Evolutionary conservation across 2,329 filamentous ascomycete genomes (phyloP).

Genomic region (Amylocarpus encephaloides): DNA sequence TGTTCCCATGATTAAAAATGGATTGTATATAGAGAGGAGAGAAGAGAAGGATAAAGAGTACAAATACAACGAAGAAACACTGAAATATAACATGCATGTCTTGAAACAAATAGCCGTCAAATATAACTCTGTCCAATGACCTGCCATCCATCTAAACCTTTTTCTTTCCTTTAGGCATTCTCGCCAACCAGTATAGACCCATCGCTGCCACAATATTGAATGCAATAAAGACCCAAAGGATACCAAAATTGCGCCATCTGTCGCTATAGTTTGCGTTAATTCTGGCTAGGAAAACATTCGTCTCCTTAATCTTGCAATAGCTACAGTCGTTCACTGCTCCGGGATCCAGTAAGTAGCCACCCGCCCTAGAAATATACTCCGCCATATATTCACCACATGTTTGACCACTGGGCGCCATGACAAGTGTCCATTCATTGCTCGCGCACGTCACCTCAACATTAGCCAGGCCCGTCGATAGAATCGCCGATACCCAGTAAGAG

Average conservation of each 20-base stretch:
- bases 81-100: too few species aligned
- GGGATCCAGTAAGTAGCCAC: constrained; percentile 48
- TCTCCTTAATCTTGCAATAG: too few species aligned
- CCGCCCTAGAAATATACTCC: constrained; percentile 41
- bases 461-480: constrained; percentile 63
- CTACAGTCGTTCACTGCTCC: constrained; percentile 4
- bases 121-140: too few species aligned
- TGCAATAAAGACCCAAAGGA: not conserved
- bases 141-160: too few species aligned
- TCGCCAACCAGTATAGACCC: not conserved
- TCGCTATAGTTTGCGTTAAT: constrained; percentile 41
- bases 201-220: not conserved
- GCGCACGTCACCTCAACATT: constrained; percentile 60
- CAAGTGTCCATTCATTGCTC: constrained; percentile 57
- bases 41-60: too few species aligned
- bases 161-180: too few species aligned
- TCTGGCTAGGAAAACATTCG: not conserved
- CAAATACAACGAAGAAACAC: too few species aligned
- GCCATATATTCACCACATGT: constrained; percentile 55
- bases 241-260: not conserved
- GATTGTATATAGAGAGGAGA: too few species aligned
- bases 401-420: constrained; percentile 49
- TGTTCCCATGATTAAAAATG: too few species aligned
- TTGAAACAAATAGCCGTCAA: too few species aligned
- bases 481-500: constrained; percentile 68